Evolutionary conservation across 2,329 filamentous ascomycete species (phyloP), one percentile per base, ranked within the genome.

Genomic region (Ilyonectria mors-panacis): DNA sequence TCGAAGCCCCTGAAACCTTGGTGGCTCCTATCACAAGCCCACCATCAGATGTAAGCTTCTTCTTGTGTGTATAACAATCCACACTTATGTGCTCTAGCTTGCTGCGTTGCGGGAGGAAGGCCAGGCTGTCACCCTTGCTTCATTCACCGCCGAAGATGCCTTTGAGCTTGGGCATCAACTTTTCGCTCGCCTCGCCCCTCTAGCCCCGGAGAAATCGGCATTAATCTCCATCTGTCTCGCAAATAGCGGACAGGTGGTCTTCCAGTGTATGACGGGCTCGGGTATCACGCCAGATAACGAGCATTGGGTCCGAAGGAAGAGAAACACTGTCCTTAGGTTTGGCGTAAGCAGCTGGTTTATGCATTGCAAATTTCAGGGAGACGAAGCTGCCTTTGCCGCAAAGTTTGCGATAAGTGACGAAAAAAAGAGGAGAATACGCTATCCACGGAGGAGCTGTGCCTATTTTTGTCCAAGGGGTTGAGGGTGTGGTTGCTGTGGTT

Each of bases 1-100:
- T 42, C 15, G 15, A 42, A 8, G 3, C 15, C 39, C n/a, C 51
- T 5, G 82, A 70, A 4, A 86, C 79, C 68, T 86, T 82, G 59
- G 30, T 12, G 10, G 30, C 30, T 33, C 39, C 39, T 8, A 42
- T 42, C 15, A 42, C 39, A n/a, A 42, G 39, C 17, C 39, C 39
- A n/a, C 39, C 39, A 5, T n/a, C 39, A 42, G 39, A 42, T 42
- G 39, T 42, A 17, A 42, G 39, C n/a, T 42, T n/a, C 8, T 2
- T 7, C 8, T n/a, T n/a, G 5, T 42, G 15, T n/a, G 1, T n/a
- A n/a, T n/a, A 15, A 42, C 39, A 42, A 8, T 26, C 44, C 15
- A 23, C 26, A 6, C 45, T 35, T 47, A 35, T 26, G 12, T 28
- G 8, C 28, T 26, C 26, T 17, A 59, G 56, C 17, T 59, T 6